Evolutionary conservation across 495 filamentous ascomycete genomes (phyloP).

Genomic region (Thozetella sp.): DNA sequence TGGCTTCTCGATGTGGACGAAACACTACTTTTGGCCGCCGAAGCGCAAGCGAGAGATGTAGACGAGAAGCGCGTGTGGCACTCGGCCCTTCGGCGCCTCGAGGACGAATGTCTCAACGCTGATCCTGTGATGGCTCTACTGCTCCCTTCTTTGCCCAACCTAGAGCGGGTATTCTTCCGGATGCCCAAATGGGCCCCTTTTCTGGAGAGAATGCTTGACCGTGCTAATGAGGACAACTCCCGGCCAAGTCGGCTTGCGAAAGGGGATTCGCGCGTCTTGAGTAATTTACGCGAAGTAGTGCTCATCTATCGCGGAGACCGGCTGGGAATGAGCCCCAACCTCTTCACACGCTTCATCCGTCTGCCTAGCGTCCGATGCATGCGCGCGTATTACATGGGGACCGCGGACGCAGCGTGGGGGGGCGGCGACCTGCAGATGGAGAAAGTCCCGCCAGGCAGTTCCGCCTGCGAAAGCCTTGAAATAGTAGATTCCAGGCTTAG

Average conservation of each 20-base stretch:
- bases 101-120: neutral
- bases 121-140: no score
- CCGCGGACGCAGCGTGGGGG: no score
- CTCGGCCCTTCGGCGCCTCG: neutral
- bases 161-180: neutral
- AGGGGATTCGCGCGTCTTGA: neutral
- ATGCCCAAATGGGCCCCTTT: neutral
- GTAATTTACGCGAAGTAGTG: neutral
- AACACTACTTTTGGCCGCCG: neutral
- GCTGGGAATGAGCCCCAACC: neutral
- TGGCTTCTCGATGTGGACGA: neutral
- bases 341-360: neutral
- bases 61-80: neutral
- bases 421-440: neutral
- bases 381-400: neutral
- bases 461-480: neutral
- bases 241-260: neutral
- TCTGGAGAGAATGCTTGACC: neutral
- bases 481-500: neutral
- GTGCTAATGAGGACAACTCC: neutral
- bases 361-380: neutral
- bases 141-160: no score
- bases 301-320: neutral
- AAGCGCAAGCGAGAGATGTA: neutral
- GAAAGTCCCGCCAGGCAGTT: neutral